A percentile compares a stretch with the other conserved stretches of the same genome.
Evolutionary conservation across 371 early-diverging fungal species (phyloP).

Genomic region (Gilbertella persicaria): DNA sequence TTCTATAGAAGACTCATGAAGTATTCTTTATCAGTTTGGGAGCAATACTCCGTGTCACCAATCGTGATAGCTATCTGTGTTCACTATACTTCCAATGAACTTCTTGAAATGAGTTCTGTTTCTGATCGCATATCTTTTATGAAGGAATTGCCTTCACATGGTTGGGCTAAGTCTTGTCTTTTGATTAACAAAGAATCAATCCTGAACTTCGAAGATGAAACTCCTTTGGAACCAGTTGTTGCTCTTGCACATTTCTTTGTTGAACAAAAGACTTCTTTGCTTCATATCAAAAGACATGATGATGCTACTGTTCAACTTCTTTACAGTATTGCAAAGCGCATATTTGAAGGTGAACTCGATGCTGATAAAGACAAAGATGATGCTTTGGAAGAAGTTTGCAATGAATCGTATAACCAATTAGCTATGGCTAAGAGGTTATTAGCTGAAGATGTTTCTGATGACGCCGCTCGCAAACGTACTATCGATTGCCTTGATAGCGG

Average conservation of each 20-base stretch:
- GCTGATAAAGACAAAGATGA: slow-evolving; percentile 12
- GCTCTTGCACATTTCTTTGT: slow-evolving; percentile 23
- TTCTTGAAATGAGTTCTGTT: slow-evolving; percentile 7
- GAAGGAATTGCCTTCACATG: slow-evolving; percentile 6
- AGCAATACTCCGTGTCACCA: slow-evolving; percentile 2
- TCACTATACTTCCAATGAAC: slow-evolving; percentile 4
- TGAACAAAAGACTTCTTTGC: slow-evolving; percentile 14
- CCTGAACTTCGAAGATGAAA: slow-evolving; percentile 6
- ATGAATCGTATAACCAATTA: slow-evolving; percentile 9
- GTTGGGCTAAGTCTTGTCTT: slow-evolving; percentile 19
- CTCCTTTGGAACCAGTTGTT: slow-evolving; percentile 17
- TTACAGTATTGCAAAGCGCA: slow-evolving; percentile 17
- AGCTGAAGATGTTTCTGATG: slow-evolving; percentile 11
- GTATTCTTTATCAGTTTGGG: slow-evolving; percentile 6
- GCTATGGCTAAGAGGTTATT: slow-evolving; percentile 14
- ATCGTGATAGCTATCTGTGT: slow-evolving; percentile 1
- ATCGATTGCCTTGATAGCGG: slow-evolving; percentile 18
- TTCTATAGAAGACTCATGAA: slow-evolving; percentile 5
- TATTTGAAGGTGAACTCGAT: slow-evolving; percentile 15
- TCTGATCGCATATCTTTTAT: background rate
- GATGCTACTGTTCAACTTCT: slow-evolving; percentile 16
- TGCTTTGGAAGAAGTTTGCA: slow-evolving; percentile 13
- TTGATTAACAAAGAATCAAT: slow-evolving; percentile 17
- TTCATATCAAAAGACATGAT: slow-evolving; percentile 14
- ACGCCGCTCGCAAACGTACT: slow-evolving; percentile 15